Percentiles rank a stretch among this genome's conserved stretches.
Evolutionary conservation across 768 basidiomycete genomes (phyloP).

Genomic region (Lyophyllum shimeji): DNA sequence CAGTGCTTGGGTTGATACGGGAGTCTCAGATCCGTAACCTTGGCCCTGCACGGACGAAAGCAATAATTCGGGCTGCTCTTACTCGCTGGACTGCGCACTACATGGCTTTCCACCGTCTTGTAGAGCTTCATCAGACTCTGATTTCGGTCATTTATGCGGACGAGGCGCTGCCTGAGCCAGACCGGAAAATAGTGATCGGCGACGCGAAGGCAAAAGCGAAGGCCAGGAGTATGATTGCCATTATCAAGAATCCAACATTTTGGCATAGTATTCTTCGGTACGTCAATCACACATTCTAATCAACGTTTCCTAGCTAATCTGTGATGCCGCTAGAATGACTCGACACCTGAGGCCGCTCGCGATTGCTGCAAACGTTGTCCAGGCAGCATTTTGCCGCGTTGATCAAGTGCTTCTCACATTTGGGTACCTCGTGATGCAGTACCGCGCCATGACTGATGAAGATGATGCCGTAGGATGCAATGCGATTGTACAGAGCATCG

Average conservation of each 20-base stretch:
- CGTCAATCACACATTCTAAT: neutral
- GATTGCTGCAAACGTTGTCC: neutral
- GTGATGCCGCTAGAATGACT: neutral
- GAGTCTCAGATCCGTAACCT: constrained; percentile 16
- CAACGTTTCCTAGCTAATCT: neutral
- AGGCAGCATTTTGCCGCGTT: neutral
- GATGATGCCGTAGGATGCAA: neutral
- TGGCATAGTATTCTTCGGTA: neutral
- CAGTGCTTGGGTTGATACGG: constrained; percentile 27
- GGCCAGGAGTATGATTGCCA: no score
- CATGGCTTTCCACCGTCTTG: neutral
- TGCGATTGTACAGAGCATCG: constrained; percentile 11
- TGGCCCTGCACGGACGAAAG: neutral
- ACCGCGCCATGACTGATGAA: neutral
- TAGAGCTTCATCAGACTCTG: neutral
- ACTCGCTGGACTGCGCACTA: constrained; percentile 37
- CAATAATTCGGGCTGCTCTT: constrained; percentile 32
- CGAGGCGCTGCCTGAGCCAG: neutral
- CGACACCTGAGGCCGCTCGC: neutral
- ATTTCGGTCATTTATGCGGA: neutral
- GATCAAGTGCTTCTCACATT: neutral
- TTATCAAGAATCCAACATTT: no score
- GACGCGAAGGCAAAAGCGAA: neutral
- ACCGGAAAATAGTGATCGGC: neutral
- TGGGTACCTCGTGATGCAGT: neutral